phyloP scores from a whole-genome alignment of 306 rosid species.

The Amphicarpaea edgeworthii region DNA sequence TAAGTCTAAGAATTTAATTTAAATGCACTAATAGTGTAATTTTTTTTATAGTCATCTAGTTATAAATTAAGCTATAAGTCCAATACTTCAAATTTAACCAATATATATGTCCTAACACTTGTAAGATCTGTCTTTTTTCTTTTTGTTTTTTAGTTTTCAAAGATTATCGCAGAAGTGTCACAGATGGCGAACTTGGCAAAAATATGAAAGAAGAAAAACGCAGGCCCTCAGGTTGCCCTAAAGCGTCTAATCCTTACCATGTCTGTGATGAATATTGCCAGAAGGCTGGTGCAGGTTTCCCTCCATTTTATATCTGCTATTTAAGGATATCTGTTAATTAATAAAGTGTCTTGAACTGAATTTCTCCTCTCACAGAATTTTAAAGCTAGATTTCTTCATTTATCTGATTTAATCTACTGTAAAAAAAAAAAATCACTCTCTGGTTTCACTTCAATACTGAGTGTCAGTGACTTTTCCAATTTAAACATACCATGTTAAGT shows the following conservation, averaged over 20 bases:
- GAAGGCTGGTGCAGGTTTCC: slow-evolving; percentile 64
- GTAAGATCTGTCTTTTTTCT: slow-evolving; percentile 28
- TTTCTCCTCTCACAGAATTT: neutral
- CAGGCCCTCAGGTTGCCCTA: slow-evolving; percentile 54
- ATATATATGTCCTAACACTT: slow-evolving; percentile 35
- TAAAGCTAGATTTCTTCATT: neutral
- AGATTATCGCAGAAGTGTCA: slow-evolving; percentile 60
- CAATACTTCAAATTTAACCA: slow-evolving; percentile 9
- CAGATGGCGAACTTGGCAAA: slow-evolving; percentile 53
- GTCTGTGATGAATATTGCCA: slow-evolving; percentile 56
- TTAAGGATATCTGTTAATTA: slow-evolving; percentile 19
- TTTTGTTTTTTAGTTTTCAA: neutral
- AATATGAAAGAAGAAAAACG: slow-evolving; percentile 58
- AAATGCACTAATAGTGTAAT: neutral
- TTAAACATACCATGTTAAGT: neutral
- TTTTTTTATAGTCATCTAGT: too few species aligned
- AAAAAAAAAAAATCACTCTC: neutral
- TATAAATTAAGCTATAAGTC: neutral
- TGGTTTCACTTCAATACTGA: neutral
- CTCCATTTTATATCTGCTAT: slow-evolving; percentile 30
- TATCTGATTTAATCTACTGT: neutral
- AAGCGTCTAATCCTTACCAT: slow-evolving; percentile 81
- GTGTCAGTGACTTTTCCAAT: slow-evolving; percentile 21
- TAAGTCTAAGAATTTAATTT: neutral
- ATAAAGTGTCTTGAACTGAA: slow-evolving; percentile 20